A percentile compares a stretch with the other conserved stretches of the same genome.
Evolutionary conservation across 1,284 basidiomycete species (phyloP).

Genomic region (Pseudozyma hubeiensis): DNA sequence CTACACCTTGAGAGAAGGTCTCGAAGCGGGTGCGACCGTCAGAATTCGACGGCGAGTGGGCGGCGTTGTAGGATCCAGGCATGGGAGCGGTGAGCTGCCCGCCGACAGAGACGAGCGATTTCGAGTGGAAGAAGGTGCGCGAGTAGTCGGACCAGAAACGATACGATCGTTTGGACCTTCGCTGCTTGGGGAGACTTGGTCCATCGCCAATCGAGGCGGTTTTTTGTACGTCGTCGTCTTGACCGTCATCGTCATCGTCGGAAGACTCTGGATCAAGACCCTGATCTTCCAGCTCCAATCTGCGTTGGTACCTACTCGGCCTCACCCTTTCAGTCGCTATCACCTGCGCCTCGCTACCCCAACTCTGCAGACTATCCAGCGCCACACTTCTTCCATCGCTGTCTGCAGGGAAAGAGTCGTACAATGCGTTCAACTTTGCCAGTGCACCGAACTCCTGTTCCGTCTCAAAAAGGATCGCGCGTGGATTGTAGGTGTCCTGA

Average conservation of each 20-base stretch:
- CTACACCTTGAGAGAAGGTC: slow-evolving; percentile 50
- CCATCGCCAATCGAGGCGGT: slow-evolving; percentile 1
- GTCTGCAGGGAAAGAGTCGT: slow-evolving; percentile 36
- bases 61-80: slow-evolving; percentile 45
- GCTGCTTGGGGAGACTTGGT: slow-evolving; percentile 5
- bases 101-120: slow-evolving; percentile 55
- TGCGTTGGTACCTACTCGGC: slow-evolving; percentile 41
- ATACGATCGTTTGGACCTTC: slow-evolving; percentile 15
- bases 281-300: slow-evolving; percentile 47
- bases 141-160: slow-evolving; percentile 65
- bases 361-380: slow-evolving; percentile 27
- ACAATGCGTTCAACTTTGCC: slow-evolving; percentile 48
- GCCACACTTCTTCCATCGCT: slow-evolving; percentile 23
- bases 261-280: slow-evolving; percentile 39
- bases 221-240: slow-evolving; percentile 16
- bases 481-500: slow-evolving; percentile 59
- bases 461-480: slow-evolving; percentile 59
- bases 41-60: background rate
- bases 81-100: slow-evolving; percentile 46
- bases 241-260: slow-evolving; percentile 25
- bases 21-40: slow-evolving; percentile 43
- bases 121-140: slow-evolving; percentile 53
- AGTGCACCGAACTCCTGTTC: slow-evolving; percentile 60
- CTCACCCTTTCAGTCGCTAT: slow-evolving; percentile 21
- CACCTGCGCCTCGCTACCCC: slow-evolving; percentile 26